A percentile compares a stretch with the other conserved stretches of the same genome.
Conservation (phyloP, 1,284 basidiomycete species). For the Albatrellus sp. region DNA sequence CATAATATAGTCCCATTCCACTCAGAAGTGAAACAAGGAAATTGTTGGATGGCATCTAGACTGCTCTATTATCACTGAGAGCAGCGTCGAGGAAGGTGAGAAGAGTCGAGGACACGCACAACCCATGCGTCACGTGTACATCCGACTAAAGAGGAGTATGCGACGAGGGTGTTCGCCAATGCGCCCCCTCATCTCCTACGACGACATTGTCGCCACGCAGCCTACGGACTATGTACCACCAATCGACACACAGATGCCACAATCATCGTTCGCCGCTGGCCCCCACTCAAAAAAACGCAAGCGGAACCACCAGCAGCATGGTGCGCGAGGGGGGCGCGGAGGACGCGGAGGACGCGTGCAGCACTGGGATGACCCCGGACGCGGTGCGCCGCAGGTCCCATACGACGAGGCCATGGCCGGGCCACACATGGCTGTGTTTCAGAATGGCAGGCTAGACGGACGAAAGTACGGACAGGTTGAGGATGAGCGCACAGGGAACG, state of each 20-base stretch:
- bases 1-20: not conserved
- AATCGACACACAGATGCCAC: not conserved
- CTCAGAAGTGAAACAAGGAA: no score
- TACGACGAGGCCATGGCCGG: conserved; percentile 20
- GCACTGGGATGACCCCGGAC: conserved; percentile 32
- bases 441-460: conserved; percentile 5
- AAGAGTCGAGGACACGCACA: no score
- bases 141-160: no score
- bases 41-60: not conserved
- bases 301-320: conserved; percentile 21
- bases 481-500: conserved; percentile 18
- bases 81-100: no score
- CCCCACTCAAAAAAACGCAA: conserved; percentile 35
- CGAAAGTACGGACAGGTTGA: conserved; percentile 16
- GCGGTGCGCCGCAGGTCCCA: conserved; percentile 14
- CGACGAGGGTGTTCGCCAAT: not conserved
- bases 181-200: conserved; percentile 3
- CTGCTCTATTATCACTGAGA: no score
- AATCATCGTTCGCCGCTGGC: not conserved
- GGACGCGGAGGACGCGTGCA: conserved; percentile 11
- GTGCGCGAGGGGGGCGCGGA: conserved; percentile 3
- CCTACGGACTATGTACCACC: not conserved
- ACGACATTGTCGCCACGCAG: conserved; percentile 1
- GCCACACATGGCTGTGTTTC: conserved; percentile 6
- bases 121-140: no score